phyloP scores from a whole-genome alignment of 768 basidiomycete species.

The Lactarius akahatsu region DNA sequence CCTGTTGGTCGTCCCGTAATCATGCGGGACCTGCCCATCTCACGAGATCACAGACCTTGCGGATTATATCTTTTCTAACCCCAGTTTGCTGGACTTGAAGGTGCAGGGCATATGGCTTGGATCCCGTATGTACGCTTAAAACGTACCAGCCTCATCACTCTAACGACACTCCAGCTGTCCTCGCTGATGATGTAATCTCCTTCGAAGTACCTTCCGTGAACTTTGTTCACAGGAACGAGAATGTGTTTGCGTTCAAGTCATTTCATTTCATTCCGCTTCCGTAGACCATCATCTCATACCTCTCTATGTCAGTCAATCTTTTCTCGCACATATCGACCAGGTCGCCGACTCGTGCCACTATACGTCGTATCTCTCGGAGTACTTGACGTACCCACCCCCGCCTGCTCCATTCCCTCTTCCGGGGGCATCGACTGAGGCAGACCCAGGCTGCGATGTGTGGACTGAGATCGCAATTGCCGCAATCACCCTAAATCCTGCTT shows the following conservation, averaged over 20 bases:
- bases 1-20: conserved; percentile 16
- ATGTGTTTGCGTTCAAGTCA: conserved; percentile 25
- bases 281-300: not conserved
- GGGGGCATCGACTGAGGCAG: conserved; percentile 12
- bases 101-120: conserved; percentile 27
- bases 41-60: conserved; percentile 20
- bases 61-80: conserved; percentile 25
- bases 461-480: conserved; percentile 11
- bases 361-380: conserved; percentile 18
- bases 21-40: not conserved
- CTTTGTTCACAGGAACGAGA: conserved; percentile 21
- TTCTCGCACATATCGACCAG: conserved; percentile 21
- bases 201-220: conserved; percentile 4
- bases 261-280: not conserved
- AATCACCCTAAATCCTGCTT: conserved; percentile 26
- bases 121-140: conserved; percentile 16
- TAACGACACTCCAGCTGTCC: conserved; percentile 1
- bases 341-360: conserved; percentile 22
- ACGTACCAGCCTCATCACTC: not conserved
- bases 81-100: conserved; percentile 12
- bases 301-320: conserved; percentile 24
- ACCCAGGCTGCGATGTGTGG: conserved; percentile 23
- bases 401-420: conserved; percentile 25
- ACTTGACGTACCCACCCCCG: conserved; percentile 26
- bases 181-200: not conserved